Conservation (phyloP, 805 yeast species). For the Candida cerambycidarum region DNA sequence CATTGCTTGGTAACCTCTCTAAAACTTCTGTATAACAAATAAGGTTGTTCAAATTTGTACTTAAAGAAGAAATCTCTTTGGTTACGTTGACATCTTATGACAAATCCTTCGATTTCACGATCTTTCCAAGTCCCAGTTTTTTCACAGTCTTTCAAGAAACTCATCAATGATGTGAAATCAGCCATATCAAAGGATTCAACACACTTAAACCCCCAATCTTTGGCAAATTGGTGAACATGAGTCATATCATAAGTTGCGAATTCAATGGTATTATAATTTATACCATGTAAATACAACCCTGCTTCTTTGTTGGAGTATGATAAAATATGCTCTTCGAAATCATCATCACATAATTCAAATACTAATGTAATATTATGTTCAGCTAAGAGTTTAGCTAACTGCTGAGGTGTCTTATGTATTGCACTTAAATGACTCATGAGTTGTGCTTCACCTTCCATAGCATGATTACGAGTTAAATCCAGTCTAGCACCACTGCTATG, state of each 20-base stretch:
- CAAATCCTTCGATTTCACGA: constrained; percentile 90
- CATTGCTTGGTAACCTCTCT: constrained; percentile 77
- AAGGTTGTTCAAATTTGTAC: constrained; percentile 94
- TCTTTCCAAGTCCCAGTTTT: constrained; percentile 69
- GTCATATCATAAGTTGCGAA: constrained; percentile 68
- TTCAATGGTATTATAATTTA: constrained; percentile 63
- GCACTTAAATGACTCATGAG: constrained; percentile 52
- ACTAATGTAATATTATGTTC: constrained; percentile 72
- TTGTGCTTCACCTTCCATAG: constrained; percentile 64
- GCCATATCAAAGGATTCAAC: constrained; percentile 48
- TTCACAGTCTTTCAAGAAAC: constrained; percentile 56
- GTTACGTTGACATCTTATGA: constrained; percentile 59
- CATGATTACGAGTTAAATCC: constrained; percentile 64
- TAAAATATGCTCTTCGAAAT: constrained; percentile 89
- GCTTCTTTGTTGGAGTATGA: constrained; percentile 64
- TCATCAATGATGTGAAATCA: constrained; percentile 41
- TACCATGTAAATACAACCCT: constrained; percentile 89
- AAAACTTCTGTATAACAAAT: constrained; percentile 84
- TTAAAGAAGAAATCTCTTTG: constrained; percentile 75
- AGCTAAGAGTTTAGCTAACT: constrained; percentile 58
- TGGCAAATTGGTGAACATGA: constrained; percentile 60
- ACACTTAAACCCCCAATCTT: constrained; percentile 66
- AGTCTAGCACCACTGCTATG: constrained; percentile 76
- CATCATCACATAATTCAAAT: constrained; percentile 89
- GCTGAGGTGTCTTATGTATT: constrained; percentile 38